A percentile compares a stretch with the other conserved stretches of the same genome.
Evolutionary conservation across 140 eudicot genomes (phyloP).

Genomic region (Senecio squalidus): DNA sequence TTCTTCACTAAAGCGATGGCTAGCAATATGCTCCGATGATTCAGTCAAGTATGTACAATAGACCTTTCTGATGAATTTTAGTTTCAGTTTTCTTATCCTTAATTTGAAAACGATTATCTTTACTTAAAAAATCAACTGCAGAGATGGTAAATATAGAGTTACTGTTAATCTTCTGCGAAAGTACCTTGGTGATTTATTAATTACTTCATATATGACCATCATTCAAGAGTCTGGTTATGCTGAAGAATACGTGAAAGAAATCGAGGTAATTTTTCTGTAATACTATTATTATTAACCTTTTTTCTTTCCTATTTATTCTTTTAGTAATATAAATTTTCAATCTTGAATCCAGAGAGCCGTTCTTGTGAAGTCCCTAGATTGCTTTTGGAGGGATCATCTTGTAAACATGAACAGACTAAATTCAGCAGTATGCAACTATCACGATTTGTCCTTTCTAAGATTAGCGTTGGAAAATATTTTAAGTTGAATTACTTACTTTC

Average conservation of each 20-base stretch:
- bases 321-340: constrained; percentile 3
- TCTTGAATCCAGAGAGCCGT: constrained; percentile 60
- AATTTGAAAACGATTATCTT: neutral
- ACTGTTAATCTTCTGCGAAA: constrained; percentile 71
- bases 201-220: constrained; percentile 69
- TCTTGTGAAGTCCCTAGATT: constrained; percentile 83
- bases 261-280: constrained; percentile 49
- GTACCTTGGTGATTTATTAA: constrained; percentile 90
- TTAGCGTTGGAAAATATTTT: neutral
- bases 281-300: neutral
- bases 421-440: constrained; percentile 62
- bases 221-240: constrained; percentile 81
- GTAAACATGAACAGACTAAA: constrained; percentile 95
- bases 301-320: neutral
- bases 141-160: constrained; percentile 71
- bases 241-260: constrained; percentile 61
- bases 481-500: constrained; percentile 1
- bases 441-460: neutral
- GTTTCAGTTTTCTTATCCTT: neutral
- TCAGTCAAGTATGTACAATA: constrained; percentile 52
- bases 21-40: constrained; percentile 80
- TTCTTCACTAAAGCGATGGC: constrained; percentile 86
- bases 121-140: constrained; percentile 20
- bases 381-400: constrained; percentile 98
- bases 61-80: neutral